Evolutionary conservation across 176 grass and related monocot genomes (phyloP), one percentile per base, ranked within the genome.

Genomic region (Microstegium vimineum): DNA sequence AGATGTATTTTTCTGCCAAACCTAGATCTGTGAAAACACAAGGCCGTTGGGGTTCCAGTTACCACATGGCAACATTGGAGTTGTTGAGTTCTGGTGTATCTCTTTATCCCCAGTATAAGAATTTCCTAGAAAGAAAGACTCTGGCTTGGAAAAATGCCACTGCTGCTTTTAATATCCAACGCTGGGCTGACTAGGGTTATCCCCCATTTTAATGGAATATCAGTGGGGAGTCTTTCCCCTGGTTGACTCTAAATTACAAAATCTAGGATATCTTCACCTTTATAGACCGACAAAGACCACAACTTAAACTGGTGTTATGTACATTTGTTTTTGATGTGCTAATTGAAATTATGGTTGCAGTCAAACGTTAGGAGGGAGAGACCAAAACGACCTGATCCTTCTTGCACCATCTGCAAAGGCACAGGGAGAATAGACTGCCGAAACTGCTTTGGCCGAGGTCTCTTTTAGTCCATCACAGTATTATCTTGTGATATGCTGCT

Each of bases 281-380:
- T 18, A 10, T n/a, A 34, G 15, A 73, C 56, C 66, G 66, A 65
- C 14, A 8, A 40, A 62, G 18, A 67, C 30, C 46, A 17, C 4
- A 17, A 17, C 41, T 67, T 11, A 61, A n/a, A 15, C 65, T 1
- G 7, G 4, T 47, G 35, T 62, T 59, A 42, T 20, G 22, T 28
- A 25, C 15, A 35, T 4, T 38, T 32, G 12, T 62, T 18, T 68
- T 10, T 86, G 13, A 67, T 83, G 16, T 41, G 54, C 47, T 81
- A 46, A 76, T 20, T 66, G 57, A 38, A 67, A 66, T 27, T 30
- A 71, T 94, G 40, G 41, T 67, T 76, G 63, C 86, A 94, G 89
- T 94, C 89, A 26, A 94, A 91, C 62, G 89, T 94, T 43, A 82
- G 81, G 84, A 94, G 84, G 76, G 89, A 94, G 81, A 85, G 75